These are phyloP conservation scores for Barnettozyma pratensis DNA, from an alignment of 805 yeast species.

Conservation along the genomic window DNA sequence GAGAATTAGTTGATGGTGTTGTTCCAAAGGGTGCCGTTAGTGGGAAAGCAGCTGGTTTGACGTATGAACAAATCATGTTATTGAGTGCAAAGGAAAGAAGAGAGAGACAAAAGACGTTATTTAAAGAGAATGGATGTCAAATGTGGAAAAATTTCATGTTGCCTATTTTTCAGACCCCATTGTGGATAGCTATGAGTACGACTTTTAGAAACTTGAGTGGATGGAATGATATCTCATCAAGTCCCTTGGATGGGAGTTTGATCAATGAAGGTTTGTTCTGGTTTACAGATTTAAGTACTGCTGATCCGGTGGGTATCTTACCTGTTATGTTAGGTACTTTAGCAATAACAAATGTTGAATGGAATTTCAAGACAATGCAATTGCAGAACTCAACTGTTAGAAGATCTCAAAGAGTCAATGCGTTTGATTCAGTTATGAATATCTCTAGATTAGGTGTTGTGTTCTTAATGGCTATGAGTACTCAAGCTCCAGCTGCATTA, in stretches of 20 bases:
- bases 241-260: slow-evolving; percentile 45
- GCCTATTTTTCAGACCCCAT: slow-evolving; percentile 80
- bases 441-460: slow-evolving; percentile 71
- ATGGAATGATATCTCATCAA: slow-evolving; percentile 29
- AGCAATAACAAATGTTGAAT: slow-evolving; percentile 75
- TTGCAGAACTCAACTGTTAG: slow-evolving; percentile 33
- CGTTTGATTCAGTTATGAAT: slow-evolving; percentile 61
- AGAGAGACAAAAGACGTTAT: slow-evolving; percentile 67
- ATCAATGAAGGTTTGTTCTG: slow-evolving; percentile 54
- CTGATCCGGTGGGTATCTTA: slow-evolving; percentile 57
- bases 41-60: slow-evolving; percentile 35
- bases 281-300: slow-evolving; percentile 52
- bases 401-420: slow-evolving; percentile 45
- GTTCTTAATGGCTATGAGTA: slow-evolving; percentile 74
- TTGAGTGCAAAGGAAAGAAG: slow-evolving; percentile 74
- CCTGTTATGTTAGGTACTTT: slow-evolving; percentile 71
- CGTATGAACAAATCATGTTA: slow-evolving; percentile 73
- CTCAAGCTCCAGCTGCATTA: slow-evolving; percentile 82
- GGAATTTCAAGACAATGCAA: slow-evolving; percentile 65
- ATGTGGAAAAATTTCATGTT: slow-evolving; percentile 73
- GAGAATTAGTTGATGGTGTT: slow-evolving; percentile 9
- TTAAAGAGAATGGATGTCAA: slow-evolving; percentile 62
- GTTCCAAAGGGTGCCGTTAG: slow-evolving; percentile 8
- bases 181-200: slow-evolving; percentile 77
- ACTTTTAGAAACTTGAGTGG: slow-evolving; percentile 76